Percentiles rank a stretch among this genome's conserved stretches.
These are phyloP conservation scores for Peterozyma toletana DNA, from an alignment of 805 yeast species.

Conservation along the genomic window DNA sequence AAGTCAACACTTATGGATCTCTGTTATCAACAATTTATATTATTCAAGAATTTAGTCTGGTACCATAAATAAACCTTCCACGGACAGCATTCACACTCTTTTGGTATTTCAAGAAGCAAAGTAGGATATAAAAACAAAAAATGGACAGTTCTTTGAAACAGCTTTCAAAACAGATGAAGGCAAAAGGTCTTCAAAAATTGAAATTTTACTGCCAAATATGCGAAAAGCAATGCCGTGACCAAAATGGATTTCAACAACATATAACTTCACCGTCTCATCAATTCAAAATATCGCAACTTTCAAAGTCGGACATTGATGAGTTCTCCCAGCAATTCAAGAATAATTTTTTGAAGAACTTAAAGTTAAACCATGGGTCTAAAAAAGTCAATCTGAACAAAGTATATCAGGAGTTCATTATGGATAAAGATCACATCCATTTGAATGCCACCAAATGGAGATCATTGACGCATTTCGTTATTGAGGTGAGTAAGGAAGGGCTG, in stretches of 20 bases:
- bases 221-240: conserved; percentile 90
- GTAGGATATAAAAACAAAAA: no score
- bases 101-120: no score
- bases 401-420: conserved; percentile 83
- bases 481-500: conserved; percentile 48
- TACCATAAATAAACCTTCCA: no score
- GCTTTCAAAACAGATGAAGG: conserved; percentile 69
- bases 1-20: no score
- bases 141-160: conserved; percentile 37
- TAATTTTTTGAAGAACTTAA: conserved; percentile 58
- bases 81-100: no score
- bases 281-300: conserved; percentile 43
- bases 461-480: conserved; percentile 58
- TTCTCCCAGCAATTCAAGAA: conserved; percentile 53
- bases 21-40: no score
- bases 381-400: conserved; percentile 73
- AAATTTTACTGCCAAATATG: conserved; percentile 89
- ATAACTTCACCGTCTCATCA: conserved; percentile 74
- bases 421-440: conserved; percentile 83
- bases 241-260: conserved; percentile 91
- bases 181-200: conserved; percentile 79
- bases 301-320: conserved; percentile 42
- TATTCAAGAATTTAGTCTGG: no score
- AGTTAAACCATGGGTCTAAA: conserved; percentile 75
- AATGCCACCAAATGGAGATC: conserved; percentile 80